Conservation (phyloP, 1,139 yeast genomes). For the Yamadazyma blattariae region DNA sequence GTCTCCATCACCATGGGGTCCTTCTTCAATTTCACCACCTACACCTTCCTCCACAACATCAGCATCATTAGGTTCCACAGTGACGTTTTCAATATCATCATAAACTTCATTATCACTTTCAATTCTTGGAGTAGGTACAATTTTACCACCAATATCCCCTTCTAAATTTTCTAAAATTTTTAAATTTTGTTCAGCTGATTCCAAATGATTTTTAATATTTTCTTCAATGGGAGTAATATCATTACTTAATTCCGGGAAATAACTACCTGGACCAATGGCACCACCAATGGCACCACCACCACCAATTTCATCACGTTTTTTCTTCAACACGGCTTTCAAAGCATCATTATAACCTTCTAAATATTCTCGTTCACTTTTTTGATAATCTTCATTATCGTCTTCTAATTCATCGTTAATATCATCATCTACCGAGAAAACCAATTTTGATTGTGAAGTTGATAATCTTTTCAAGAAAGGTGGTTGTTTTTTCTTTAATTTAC, state of each 20-base stretch:
- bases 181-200: conserved; percentile 21
- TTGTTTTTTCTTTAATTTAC: conserved; percentile 8
- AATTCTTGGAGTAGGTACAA: conserved; percentile 16
- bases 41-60: conserved; percentile 9
- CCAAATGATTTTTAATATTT: conserved; percentile 15
- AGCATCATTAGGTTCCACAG: conserved; percentile 16
- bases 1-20: conserved; percentile 17
- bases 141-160: conserved; percentile 10
- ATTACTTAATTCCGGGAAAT: conserved; percentile 13
- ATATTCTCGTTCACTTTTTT: conserved; percentile 46
- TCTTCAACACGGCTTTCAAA: conserved; percentile 39
- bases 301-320: conserved; percentile 12
- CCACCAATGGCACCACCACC: conserved; percentile 4
- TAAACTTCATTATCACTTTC: conserved; percentile 13
- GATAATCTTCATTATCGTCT: conserved; percentile 33
- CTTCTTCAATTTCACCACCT: conserved; percentile 21
- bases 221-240: conserved; percentile 12
- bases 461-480: conserved; percentile 27
- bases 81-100: conserved; percentile 13
- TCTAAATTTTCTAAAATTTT: conserved; percentile 16
- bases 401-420: conserved; percentile 52
- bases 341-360: conserved; percentile 75
- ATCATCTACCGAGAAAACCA: conserved; percentile 72
- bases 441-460: conserved; percentile 24
- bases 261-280: conserved; percentile 6